Conservation (phyloP, 306 rosid genomes). For the Coriaria nepalensis region DNA sequence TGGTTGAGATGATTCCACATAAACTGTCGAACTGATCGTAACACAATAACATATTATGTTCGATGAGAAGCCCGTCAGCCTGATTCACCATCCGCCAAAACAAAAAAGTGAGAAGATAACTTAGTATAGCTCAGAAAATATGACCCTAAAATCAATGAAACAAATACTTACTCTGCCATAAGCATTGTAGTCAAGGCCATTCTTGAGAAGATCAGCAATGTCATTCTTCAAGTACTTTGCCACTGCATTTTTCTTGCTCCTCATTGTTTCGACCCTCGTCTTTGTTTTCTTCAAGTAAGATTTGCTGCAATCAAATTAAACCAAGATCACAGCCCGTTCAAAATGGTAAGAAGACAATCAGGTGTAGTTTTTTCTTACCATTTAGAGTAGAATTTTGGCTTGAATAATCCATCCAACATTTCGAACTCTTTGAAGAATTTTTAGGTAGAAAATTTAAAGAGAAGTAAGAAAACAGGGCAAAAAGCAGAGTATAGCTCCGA, state of each 20-base stretch:
- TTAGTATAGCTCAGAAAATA: not conserved
- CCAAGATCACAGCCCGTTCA: not conserved
- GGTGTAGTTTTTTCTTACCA: constrained; percentile 26
- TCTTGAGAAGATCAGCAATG: constrained; percentile 46
- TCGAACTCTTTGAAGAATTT: too few species aligned
- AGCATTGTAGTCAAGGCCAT: constrained; percentile 42
- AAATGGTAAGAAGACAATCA: too few species aligned
- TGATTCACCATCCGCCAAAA: constrained; percentile 16
- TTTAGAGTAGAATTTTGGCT: constrained; percentile 45
- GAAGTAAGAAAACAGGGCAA: too few species aligned
- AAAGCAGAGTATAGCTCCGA: too few species aligned
- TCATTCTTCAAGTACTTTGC: constrained; percentile 48
- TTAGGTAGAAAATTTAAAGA: too few species aligned
- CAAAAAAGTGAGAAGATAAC: not conserved
- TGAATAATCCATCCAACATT: constrained; percentile 50
- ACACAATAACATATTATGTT: constrained; percentile 37
- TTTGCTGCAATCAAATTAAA: constrained; percentile 31
- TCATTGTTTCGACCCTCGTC: constrained; percentile 31
- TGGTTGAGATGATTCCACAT: constrained; percentile 31
- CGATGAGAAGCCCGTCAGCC: constrained; percentile 48
- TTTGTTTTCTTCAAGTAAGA: constrained; percentile 27
- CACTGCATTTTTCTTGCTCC: constrained; percentile 38
- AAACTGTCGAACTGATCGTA: constrained; percentile 41
- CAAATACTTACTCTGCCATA: constrained; percentile 43
- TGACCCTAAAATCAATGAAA: not conserved